Evolutionary conservation across 768 basidiomycete species (phyloP).

Genomic region (Saitozyma podzolica): DNA sequence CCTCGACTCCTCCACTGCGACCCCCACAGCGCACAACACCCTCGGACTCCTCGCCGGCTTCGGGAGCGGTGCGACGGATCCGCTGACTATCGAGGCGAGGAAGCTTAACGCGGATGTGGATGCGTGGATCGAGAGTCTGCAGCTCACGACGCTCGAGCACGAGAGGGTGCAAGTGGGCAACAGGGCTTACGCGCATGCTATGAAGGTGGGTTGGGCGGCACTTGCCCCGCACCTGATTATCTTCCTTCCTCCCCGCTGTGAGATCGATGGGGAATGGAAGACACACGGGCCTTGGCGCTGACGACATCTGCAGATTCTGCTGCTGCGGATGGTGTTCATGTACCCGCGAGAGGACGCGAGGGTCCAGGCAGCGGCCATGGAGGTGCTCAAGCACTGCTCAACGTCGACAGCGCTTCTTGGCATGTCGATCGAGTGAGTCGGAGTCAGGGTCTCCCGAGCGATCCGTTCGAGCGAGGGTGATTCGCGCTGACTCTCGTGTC

Average conservation of each 20-base stretch:
- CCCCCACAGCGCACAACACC: neutral
- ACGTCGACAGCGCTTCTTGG: constrained; percentile 42
- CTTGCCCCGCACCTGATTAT: neutral
- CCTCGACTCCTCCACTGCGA: neutral
- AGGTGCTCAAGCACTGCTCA: constrained; percentile 46
- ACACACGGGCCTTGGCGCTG: neutral
- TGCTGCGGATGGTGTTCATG: constrained; percentile 42
- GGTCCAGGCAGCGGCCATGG: constrained; percentile 43
- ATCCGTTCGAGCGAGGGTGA: neutral
- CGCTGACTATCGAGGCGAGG: constrained; percentile 32
- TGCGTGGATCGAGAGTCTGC: constrained; percentile 44
- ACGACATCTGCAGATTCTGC: constrained; percentile 36
- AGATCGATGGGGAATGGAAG: neutral
- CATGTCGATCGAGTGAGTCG: constrained; percentile 50
- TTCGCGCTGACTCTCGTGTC: neutral
- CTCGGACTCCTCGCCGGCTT: neutral
- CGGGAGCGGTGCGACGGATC: constrained; percentile 9
- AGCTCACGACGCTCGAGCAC: constrained; percentile 43
- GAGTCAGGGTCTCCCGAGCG: neutral
- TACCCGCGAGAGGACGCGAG: constrained; percentile 29
- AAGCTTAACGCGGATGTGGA: constrained; percentile 40
- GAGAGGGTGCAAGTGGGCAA: constrained; percentile 49
- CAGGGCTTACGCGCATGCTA: constrained; percentile 47
- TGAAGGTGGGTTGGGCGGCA: constrained; percentile 38
- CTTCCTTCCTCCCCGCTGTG: neutral